Base-by-base conservation (phyloP, 371 early-diverging fungal species). In the Mucor saturninus region DNA sequence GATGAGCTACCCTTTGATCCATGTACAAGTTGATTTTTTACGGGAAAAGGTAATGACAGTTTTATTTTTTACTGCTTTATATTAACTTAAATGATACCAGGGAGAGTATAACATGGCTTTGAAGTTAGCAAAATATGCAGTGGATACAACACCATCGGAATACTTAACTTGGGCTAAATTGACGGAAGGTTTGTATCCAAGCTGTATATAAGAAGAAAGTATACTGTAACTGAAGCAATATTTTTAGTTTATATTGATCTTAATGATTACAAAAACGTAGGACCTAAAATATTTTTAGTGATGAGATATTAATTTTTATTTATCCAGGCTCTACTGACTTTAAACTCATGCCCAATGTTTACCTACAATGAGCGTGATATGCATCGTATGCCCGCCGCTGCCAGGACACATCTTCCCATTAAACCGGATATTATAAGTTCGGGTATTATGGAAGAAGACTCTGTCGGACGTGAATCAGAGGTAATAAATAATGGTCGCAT, bases 301-400 rank as follows among this genome's bases (percentile, higher is more conserved):
- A 21, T 21, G 21, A 21, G 21, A 21, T 21, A 21, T 21, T 21
- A 21, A 21, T 21, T 21, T 21, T 21, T 21, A 21, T 21, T 21
- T 21, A 21, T 21, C 21, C 21, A 21, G 21, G 98, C 98, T 8
- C 80, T 98, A 26, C 82, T 98, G 65, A 91, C 97, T 0, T 83
- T 98, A 66, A 98, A 98, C 73, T 92, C 95, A 5, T 98, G 98
- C 71, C 98, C 98, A 4, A 97, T 98, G 98, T 97, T 96, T 73
- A 93, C 96, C 0, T 93, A 90, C 74, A 88, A 86, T 59, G 95
- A 95, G 65, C 84, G 89, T 37, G 98, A 98, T 65, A 75, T 91
- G 67, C 96, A 95, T 56, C 88, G 95, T 30, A 93, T 96, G 90
- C 96, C 96, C 14, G 76, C 89, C n/a, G 93, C 94, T 8, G 81